Percentiles rank a stretch among this genome's conserved stretches.
Evolutionary conservation across 2,329 filamentous ascomycete genomes (phyloP).

Genomic region (Chrysoporthe austroafricana): DNA sequence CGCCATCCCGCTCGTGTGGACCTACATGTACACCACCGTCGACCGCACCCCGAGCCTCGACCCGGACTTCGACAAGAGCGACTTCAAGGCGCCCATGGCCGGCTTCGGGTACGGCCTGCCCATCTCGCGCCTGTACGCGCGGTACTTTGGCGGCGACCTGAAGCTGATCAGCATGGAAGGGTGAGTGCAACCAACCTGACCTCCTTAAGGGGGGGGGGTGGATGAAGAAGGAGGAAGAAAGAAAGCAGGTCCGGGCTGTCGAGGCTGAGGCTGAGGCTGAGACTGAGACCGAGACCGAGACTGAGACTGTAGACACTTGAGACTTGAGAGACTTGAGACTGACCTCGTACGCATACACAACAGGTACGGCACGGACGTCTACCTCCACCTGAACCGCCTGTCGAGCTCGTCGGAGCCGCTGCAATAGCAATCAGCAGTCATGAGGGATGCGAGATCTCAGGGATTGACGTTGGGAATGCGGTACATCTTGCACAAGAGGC

Average conservation of each 20-base stretch:
- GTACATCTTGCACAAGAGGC: constrained; percentile 63
- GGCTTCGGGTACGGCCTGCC: constrained; percentile 98
- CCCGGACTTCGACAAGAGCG: constrained; percentile 97
- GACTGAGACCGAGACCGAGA: neutral
- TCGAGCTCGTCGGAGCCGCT: constrained; percentile 95
- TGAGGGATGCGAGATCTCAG: constrained; percentile 70
- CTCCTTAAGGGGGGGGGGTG: too few species aligned
- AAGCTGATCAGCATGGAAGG: constrained; percentile 99
- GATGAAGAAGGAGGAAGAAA: neutral
- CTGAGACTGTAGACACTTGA: too few species aligned
- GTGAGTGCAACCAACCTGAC: constrained; percentile 67
- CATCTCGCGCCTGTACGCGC: constrained; percentile 89
- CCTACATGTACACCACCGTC: constrained; percentile 99
- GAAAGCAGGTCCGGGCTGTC: neutral
- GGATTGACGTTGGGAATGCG: constrained; percentile 65
- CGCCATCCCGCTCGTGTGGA: constrained; percentile 97
- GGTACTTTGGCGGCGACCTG: constrained; percentile 96
- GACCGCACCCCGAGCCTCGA: constrained; percentile 94
- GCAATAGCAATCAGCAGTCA: constrained; percentile 92
- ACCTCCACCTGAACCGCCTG: constrained; percentile 94
- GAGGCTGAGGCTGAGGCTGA: neutral
- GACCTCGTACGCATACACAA: constrained; percentile 14
- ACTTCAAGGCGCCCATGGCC: constrained; percentile 99
- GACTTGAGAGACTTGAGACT: constrained; percentile 27
- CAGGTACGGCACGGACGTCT: constrained; percentile 94